Conservation (phyloP, 495 filamentous ascomycete species). For the Pyrenopolyporus hunteri region DNA sequence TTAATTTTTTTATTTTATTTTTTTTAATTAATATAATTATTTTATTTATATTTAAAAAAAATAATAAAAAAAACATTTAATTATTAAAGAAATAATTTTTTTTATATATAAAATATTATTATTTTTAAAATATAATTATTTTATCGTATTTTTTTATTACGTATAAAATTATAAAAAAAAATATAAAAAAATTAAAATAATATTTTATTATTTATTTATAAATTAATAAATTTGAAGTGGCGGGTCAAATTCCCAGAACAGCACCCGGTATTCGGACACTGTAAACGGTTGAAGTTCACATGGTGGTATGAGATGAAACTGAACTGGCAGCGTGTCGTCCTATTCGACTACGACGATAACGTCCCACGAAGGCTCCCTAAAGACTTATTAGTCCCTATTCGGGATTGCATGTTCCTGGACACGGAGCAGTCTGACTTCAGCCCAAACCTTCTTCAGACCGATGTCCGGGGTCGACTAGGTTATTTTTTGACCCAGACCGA, state of each 20-base stretch:
- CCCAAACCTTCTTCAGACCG: background rate
- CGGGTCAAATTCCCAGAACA: slow-evolving; percentile 34
- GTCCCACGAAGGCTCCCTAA: slow-evolving; percentile 4
- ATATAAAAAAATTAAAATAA: no score
- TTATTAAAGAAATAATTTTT: no score
- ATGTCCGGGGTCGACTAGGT: background rate
- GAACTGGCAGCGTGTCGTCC: slow-evolving; percentile 28
- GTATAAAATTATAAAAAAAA: no score
- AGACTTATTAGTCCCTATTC: slow-evolving; percentile 27
- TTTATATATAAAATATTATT: no score
- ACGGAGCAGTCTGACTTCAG: slow-evolving; percentile 20
- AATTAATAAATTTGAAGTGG: no score
- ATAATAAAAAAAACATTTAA: no score
- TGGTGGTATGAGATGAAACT: slow-evolving; percentile 33
- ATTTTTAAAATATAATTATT: no score
- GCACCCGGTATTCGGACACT: slow-evolving; percentile 23
- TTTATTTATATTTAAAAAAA: no score
- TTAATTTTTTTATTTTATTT: no score
- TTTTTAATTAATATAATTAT: no score
- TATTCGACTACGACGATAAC: background rate
- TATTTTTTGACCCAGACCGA: background rate
- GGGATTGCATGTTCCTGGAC: slow-evolving; percentile 33
- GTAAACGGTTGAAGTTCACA: slow-evolving; percentile 22
- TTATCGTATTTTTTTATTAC: no score
- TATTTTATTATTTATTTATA: no score